Evolutionary conservation across 2,329 filamentous ascomycete genomes (phyloP), one percentile per base, ranked within the genome.

Genomic region (Calonectria hongkongensis): DNA sequence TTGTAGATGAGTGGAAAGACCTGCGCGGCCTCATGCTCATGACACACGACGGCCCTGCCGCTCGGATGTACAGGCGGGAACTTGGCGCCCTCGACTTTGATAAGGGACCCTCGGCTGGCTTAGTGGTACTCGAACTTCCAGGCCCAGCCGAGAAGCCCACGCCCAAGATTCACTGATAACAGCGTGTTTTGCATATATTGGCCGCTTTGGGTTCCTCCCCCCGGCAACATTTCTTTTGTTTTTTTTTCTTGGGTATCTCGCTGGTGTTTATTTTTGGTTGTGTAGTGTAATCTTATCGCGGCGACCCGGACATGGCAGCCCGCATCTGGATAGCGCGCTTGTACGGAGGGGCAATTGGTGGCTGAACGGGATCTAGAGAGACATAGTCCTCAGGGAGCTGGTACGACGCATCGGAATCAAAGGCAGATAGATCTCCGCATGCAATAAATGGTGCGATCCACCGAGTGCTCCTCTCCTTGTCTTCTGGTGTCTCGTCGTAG

Each of bases 401-500:
- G 84, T 98, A 98, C 5, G 96, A 97, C 4, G 97, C 96, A 87
- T 99, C 97, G 0, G 96, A 95, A 86, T 99, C 97, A 86, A 96
- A 99, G 13, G 95, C 93, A 28, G 95, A 97, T 66, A 99, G 88
- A 84, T 99, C 97, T 56, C 97, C 97, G 83, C 97, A 99, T n/a
- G 97, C 96, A 79, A 99, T 90, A 82, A 99, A 99, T 0, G 96
- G 95, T 4, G 96, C 95, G 78, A 98, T 96, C 95, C 96, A 98
- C 64, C 93, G 87, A 84, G 72, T 91, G 88, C 64, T 84, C 77
- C 71, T 75, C 62, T 79, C 76, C 48, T 73, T 79, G 60, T 79
- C 76, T 63, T 78, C 79, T 2, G 72, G 72, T n/a, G 69, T 71
- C 51, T 80, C 83, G 75, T 88, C 89, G 81, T 91, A 88, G n/a